Percentiles rank a stretch among this genome's conserved stretches.
Conservation (phyloP, 106 monocot genomes). For the Phalaenopsis equestris region DNA sequence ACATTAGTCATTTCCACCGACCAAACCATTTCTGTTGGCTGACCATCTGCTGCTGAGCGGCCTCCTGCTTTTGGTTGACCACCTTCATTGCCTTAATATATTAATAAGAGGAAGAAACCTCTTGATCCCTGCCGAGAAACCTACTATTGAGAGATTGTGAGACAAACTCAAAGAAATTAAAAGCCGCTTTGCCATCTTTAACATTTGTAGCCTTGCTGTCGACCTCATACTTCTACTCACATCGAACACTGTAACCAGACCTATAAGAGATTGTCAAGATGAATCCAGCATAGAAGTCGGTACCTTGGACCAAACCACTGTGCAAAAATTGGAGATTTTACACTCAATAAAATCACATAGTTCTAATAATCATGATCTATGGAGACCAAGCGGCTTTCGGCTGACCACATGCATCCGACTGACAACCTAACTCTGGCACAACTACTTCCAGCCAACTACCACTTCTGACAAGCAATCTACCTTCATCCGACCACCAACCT, state of each 20-base stretch:
- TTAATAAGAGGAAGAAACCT: constrained; percentile 57
- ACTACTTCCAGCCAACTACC: too few species aligned
- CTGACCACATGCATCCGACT: not conserved
- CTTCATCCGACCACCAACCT: too few species aligned
- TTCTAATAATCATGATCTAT: constrained; percentile 40
- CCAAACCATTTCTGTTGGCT: too few species aligned
- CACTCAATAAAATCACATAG: constrained; percentile 59
- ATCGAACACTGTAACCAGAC: constrained; percentile 83
- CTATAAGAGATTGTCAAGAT: constrained; percentile 66
- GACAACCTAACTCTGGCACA: not conserved
- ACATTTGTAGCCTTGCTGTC: constrained; percentile 54
- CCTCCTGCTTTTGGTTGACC: too few species aligned
- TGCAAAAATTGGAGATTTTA: constrained; percentile 32
- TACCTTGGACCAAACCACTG: not conserved
- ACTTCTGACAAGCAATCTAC: too few species aligned
- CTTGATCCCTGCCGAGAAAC: constrained; percentile 65
- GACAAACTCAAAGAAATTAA: constrained; percentile 57
- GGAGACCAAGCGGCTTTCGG: constrained; percentile 62
- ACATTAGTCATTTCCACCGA: too few species aligned
- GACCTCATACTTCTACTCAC: constrained; percentile 57
- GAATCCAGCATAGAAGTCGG: constrained; percentile 17
- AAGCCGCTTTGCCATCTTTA: constrained; percentile 69
- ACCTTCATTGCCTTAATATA: constrained; percentile 33
- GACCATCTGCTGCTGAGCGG: too few species aligned
- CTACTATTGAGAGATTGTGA: constrained; percentile 75